Conservation (phyloP, 1,139 yeast species). For the Yarrowia galli region DNA sequence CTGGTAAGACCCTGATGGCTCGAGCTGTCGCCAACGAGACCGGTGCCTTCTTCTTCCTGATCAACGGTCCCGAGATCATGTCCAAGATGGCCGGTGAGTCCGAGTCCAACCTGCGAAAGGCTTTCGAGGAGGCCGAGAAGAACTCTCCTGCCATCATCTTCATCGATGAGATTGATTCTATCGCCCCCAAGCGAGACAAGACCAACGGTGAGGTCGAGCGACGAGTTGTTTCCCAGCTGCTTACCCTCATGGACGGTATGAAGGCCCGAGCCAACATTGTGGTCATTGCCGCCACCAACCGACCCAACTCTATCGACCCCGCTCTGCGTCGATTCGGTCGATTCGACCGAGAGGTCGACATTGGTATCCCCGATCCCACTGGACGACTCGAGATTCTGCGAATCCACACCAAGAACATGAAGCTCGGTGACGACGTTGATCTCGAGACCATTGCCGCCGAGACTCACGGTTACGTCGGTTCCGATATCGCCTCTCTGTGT, state of each 20-base stretch:
- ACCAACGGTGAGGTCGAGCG: conserved; percentile 99
- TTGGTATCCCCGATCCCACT: conserved; percentile 98
- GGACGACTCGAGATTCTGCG: conserved; percentile 97
- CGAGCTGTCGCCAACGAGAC: conserved; percentile 99
- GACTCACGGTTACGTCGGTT: conserved; percentile 99
- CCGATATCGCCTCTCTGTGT: conserved; percentile 90
- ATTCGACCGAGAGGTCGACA: conserved; percentile 98
- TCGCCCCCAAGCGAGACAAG: conserved; percentile 99
- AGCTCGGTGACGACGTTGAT: conserved; percentile 92
- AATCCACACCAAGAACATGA: conserved; percentile 96
- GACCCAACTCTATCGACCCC: conserved; percentile 98
- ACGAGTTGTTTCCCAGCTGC: conserved; percentile 96
- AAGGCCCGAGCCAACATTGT: conserved; percentile 97
- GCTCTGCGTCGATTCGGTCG: conserved; percentile 98
- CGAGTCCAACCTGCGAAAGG: conserved; percentile 95
- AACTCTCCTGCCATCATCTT: conserved; percentile 97
- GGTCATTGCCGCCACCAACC: conserved; percentile 93
- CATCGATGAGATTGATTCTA: conserved; percentile 98
- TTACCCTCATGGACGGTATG: conserved; percentile 99
- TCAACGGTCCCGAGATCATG: conserved; percentile 99
- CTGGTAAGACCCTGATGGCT: conserved; percentile 99
- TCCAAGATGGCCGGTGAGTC: conserved; percentile 99
- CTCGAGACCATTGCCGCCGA: conserved; percentile 88
- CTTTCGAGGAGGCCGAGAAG: conserved; percentile 98
- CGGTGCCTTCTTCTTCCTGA: conserved; percentile 96